Percentiles rank a stretch among this genome's conserved stretches.
phyloP scores from a whole-genome alignment of 2,329 filamentous ascomycete species.

The Colletotrichum sp. region DNA sequence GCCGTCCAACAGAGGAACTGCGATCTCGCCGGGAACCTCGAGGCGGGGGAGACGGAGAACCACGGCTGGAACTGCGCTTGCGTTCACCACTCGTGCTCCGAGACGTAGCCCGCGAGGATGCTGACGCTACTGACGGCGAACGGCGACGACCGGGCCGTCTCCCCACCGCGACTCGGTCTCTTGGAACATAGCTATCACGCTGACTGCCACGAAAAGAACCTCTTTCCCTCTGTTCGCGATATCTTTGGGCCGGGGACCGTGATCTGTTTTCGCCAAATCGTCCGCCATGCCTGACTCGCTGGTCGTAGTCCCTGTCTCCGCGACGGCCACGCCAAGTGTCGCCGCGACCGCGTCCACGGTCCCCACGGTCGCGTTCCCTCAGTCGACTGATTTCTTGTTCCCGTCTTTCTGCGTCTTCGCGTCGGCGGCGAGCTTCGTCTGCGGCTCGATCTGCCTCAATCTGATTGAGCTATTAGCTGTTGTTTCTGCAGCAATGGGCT shows the following conservation, averaged over 20 bases:
- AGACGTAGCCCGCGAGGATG: slow-evolving; percentile 36
- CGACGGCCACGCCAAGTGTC: slow-evolving; percentile 61
- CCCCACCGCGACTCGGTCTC: slow-evolving; percentile 46
- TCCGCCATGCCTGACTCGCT: slow-evolving; percentile 46
- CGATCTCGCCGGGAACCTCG: slow-evolving; percentile 35
- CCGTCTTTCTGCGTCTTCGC: slow-evolving; percentile 73
- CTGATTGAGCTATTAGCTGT: slow-evolving; percentile 45
- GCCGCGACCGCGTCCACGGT: slow-evolving; percentile 55
- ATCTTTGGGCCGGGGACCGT: slow-evolving; percentile 51
- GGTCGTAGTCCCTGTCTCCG: slow-evolving; percentile 55
- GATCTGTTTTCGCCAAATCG: slow-evolving; percentile 52
- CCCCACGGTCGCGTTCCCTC: slow-evolving; percentile 67
- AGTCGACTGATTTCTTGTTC: slow-evolving; percentile 74
- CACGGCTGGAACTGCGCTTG: slow-evolving; percentile 33
- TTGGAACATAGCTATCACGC: slow-evolving; percentile 60
- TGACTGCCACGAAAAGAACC: slow-evolving; percentile 41
- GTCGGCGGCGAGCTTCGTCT: slow-evolving; percentile 73
- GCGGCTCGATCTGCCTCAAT: slow-evolving; percentile 83
- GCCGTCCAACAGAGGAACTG: slow-evolving; percentile 32
- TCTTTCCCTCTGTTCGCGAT: slow-evolving; percentile 46
- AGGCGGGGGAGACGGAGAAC: slow-evolving; percentile 36
- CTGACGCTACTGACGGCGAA: slow-evolving; percentile 37
- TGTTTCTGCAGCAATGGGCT: not conserved
- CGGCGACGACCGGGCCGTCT: slow-evolving; percentile 47
- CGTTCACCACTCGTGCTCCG: slow-evolving; percentile 31